Conservation (phyloP, 2,329 filamentous ascomycete species). For the Aureobasidium sp. region DNA sequence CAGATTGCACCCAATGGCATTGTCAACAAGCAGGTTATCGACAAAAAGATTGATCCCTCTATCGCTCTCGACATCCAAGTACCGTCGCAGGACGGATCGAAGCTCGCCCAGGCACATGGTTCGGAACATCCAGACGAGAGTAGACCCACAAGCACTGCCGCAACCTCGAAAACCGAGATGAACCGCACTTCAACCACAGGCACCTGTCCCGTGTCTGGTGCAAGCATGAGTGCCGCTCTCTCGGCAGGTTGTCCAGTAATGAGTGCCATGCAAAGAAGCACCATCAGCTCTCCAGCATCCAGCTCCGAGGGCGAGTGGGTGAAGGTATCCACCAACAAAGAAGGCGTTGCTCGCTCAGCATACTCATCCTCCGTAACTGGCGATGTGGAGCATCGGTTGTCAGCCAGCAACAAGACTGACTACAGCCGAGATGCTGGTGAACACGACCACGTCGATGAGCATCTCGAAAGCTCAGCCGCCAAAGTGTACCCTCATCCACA, state of each 20-base stretch:
- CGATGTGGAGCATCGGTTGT: slow-evolving; percentile 16
- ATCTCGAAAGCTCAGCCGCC: slow-evolving; percentile 25
- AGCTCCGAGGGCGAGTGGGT: slow-evolving; percentile 8
- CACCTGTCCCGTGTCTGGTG: slow-evolving; percentile 1
- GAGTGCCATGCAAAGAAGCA: background rate
- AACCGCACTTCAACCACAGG: background rate
- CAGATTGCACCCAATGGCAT: slow-evolving; percentile 51
- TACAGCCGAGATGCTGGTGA: slow-evolving; percentile 21
- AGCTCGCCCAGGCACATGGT: slow-evolving; percentile 22
- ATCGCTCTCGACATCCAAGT: slow-evolving; percentile 21
- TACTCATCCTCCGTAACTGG: slow-evolving; percentile 23
- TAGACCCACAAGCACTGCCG: background rate
- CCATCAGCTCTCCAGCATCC: background rate
- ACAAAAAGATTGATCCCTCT: slow-evolving; percentile 28
- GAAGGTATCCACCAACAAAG: background rate
- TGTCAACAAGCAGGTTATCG: slow-evolving; percentile 38
- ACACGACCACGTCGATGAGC: slow-evolving; percentile 26
- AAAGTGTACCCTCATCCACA: slow-evolving; percentile 31
- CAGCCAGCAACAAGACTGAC: slow-evolving; percentile 17
- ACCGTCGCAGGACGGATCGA: slow-evolving; percentile 19
- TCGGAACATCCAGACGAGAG: background rate
- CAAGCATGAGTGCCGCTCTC: slow-evolving; percentile 7
- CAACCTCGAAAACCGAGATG: background rate
- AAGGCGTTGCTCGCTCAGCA: slow-evolving; percentile 16
- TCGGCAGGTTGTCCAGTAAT: slow-evolving; percentile 8